phyloP scores from a whole-genome alignment of 1,139 yeast genomes.

The Arxiozyma slooffiae region DNA sequence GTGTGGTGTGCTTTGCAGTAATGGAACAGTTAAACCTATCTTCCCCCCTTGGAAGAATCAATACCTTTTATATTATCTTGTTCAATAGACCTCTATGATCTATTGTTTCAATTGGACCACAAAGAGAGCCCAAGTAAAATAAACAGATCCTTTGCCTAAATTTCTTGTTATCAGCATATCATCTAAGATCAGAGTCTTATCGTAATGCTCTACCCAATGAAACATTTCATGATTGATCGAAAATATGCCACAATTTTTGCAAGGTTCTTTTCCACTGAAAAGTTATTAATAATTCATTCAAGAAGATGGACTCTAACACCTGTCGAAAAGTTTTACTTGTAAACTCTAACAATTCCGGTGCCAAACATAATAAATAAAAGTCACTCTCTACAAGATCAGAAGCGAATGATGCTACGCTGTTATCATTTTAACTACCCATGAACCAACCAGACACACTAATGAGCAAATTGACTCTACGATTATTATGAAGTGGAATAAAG shows the following conservation, averaged over 20 bases:
- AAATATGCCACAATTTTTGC: constrained; percentile 75
- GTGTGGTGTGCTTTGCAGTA: constrained; percentile 1
- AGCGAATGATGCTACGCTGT: constrained; percentile 88
- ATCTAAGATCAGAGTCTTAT: constrained; percentile 84
- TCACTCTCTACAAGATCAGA: constrained; percentile 98
- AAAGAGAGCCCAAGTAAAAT: constrained; percentile 89
- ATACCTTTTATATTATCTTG: not conserved
- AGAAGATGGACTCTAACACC: constrained; percentile 81
- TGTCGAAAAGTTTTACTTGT: constrained; percentile 98
- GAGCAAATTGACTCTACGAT: constrained; percentile 75
- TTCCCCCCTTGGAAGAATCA: not conserved
- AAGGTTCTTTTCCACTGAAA: constrained; percentile 87
- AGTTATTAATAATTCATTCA: constrained; percentile 93
- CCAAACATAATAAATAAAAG: constrained; percentile 85
- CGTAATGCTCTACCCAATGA: constrained; percentile 95
- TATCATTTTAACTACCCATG: constrained; percentile 92
- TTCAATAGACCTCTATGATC: too few species aligned
- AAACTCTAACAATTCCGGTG: constrained; percentile 92
- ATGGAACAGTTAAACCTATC: not conserved
- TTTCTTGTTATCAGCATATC: constrained; percentile 82
- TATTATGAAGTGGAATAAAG: constrained; percentile 83
- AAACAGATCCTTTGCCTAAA: constrained; percentile 83
- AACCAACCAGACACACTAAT: constrained; percentile 98
- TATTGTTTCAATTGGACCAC: constrained; percentile 49
- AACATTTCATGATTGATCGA: constrained; percentile 97